Evolutionary conservation across 805 yeast species (phyloP), one percentile per base, ranked within the genome.

Genomic region (Candida nonsorbophila): DNA sequence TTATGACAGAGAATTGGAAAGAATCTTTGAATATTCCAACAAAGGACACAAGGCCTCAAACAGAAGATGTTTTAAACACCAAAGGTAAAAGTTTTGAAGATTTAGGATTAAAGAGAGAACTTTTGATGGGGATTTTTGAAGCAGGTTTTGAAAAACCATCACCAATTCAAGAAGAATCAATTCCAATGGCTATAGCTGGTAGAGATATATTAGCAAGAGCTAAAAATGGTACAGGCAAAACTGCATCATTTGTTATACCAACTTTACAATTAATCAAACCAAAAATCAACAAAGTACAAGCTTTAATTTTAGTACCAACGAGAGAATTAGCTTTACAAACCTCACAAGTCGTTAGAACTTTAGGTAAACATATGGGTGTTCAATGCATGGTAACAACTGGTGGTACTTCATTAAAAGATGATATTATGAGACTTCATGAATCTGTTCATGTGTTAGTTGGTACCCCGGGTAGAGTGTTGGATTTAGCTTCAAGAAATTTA

Each of bases 321-420:
- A 84, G 98, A 73, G 98, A 92, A 60, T 75, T 92, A 51, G 98
- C 98, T 3, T 70, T 92, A 49, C 98, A 92, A 62, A 92, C 97
- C 5, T 86, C 97, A 7, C 97, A 90, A 58, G 98, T 92, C 18
- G 95, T 92, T 32, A 82, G 90, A 60, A 88, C 97, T 8, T 70
- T 92, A 40, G 97, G 97, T 36, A 87, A 87, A 55, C 97, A 92
- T 58, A 69, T 92, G 58, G 90, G 87, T 18, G 69, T 87, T 42
- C 81, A 88, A 53, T 86, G 92, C 51, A 90, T 92, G 97, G 97
- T 90, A 33, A 82, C 97, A 59, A 92, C 97, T 8, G 98, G 98
- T 58, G 98, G 98, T 52, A 92, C 98, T 25, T 76, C 82, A 34
- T 69, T 92, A 44, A 80, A 83, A 61, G 98, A 92, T 62, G 98